Evolutionary conservation across 1,139 yeast genomes (phyloP).

Genomic region (Candida buenavistaensis): DNA sequence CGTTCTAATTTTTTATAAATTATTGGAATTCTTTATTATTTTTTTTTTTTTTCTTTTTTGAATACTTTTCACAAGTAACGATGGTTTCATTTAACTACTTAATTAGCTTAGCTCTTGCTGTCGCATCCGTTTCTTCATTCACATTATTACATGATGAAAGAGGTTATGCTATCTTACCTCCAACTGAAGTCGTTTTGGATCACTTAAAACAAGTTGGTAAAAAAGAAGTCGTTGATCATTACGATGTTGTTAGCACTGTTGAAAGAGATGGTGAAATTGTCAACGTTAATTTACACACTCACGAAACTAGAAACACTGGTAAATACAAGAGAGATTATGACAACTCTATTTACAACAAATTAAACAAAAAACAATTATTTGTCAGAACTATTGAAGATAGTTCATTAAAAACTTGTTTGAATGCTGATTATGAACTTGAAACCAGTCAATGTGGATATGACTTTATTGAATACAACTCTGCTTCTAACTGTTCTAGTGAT

Average conservation of each 20-base stretch:
- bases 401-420: constrained; percentile 13
- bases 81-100: constrained; percentile 17
- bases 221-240: constrained; percentile 11
- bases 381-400: constrained; percentile 15
- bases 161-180: constrained; percentile 18
- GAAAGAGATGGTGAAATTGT: constrained; percentile 16
- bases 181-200: constrained; percentile 16
- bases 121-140: constrained; percentile 11
- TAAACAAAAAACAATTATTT: constrained; percentile 11
- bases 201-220: constrained; percentile 13
- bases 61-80: neutral
- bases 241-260: constrained; percentile 16
- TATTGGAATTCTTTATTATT: neutral
- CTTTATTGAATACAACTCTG: constrained; percentile 15
- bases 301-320: constrained; percentile 15
- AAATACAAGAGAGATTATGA: constrained; percentile 15
- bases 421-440: constrained; percentile 14
- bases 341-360: constrained; percentile 13
- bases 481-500: constrained; percentile 13
- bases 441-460: constrained; percentile 17
- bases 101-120: constrained; percentile 11
- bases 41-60: neutral
- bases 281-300: constrained; percentile 15
- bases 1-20: too few relatives aligned
- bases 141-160: constrained; percentile 13